These are phyloP conservation scores for Russula sp. DNA, from an alignment of 768 basidiomycete species.

Conservation along the genomic window DNA sequence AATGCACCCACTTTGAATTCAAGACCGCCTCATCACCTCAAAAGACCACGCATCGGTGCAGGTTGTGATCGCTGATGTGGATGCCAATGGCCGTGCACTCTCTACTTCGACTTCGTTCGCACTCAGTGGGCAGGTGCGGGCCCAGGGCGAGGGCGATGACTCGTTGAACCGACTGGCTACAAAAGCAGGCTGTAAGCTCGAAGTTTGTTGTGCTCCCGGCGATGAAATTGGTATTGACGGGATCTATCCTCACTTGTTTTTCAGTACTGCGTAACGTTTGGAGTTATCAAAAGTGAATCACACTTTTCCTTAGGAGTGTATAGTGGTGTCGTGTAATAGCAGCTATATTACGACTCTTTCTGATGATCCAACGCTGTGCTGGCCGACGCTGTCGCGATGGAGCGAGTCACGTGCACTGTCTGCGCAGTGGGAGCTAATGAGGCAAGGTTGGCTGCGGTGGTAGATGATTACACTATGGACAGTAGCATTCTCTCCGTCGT, in stretches of 20 bases:
- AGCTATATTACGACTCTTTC: conserved; percentile 10
- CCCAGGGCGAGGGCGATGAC: conserved; percentile 95
- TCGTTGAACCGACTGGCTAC: conserved; percentile 95
- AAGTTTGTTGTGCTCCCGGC: background rate
- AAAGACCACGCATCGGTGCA: conserved; percentile 99
- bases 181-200: conserved; percentile 83
- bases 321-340: conserved; percentile 19
- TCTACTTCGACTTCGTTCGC: conserved; percentile 87
- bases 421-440: background rate
- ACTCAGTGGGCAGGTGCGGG: conserved; percentile 89
- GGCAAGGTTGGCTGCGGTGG: background rate
- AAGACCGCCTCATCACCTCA: conserved; percentile 96
- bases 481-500: conserved; percentile 8
- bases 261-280: conserved; percentile 95
- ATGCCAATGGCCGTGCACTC: conserved; percentile 78
- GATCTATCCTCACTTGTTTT: conserved; percentile 15
- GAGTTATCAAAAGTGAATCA: conserved; percentile 86
- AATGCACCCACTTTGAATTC: conserved; percentile 7
- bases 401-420: background rate
- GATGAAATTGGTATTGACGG: background rate
- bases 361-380: background rate
- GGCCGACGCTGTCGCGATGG: no score
- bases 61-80: conserved; percentile 92
- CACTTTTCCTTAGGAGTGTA: conserved; percentile 8
- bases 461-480: conserved; percentile 2